Percentiles rank a stretch among this genome's conserved stretches.
Conservation (phyloP, 148 eudicot genomes). For the Fagopyrum esculentum region DNA sequence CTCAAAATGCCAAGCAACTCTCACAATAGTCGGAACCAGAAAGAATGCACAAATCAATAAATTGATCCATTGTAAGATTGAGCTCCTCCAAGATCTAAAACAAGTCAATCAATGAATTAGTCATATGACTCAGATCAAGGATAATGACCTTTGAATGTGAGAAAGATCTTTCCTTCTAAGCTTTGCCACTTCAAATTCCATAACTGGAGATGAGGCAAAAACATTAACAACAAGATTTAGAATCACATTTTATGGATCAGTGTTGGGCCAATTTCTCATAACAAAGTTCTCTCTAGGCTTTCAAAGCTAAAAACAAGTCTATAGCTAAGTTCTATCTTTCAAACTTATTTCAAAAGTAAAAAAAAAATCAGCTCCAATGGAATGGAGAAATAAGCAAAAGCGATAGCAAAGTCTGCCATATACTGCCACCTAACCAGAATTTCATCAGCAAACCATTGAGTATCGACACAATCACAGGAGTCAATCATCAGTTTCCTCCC, state of each 20-base stretch:
- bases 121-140: not conserved
- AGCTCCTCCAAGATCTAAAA: constrained; percentile 83
- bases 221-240: too few species aligned
- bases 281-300: too few species aligned
- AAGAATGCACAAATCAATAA: constrained; percentile 95
- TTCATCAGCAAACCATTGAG: constrained; percentile 81
- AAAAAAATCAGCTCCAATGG: constrained; percentile 90
- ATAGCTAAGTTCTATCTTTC: too few species aligned
- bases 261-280: too few species aligned
- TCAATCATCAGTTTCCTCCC: constrained; percentile 36
- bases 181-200: constrained; percentile 96
- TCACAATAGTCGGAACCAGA: constrained; percentile 98
- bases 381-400: constrained; percentile 91
- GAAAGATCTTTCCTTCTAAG: constrained; percentile 23
- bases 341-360: too few species aligned
- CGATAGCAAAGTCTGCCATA: constrained; percentile 89
- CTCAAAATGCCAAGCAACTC: constrained; percentile 15
- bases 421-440: constrained; percentile 82
- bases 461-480: constrained; percentile 81
- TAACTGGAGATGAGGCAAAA: constrained; percentile 83
- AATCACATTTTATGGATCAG: too few species aligned
- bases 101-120: constrained; percentile 8
- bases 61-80: constrained; percentile 92
- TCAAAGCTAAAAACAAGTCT: too few species aligned
- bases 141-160: not conserved